These are phyloP conservation scores for Drosera spatulata DNA, from an alignment of 179 eudicot genomes.

Conservation along the genomic window DNA sequence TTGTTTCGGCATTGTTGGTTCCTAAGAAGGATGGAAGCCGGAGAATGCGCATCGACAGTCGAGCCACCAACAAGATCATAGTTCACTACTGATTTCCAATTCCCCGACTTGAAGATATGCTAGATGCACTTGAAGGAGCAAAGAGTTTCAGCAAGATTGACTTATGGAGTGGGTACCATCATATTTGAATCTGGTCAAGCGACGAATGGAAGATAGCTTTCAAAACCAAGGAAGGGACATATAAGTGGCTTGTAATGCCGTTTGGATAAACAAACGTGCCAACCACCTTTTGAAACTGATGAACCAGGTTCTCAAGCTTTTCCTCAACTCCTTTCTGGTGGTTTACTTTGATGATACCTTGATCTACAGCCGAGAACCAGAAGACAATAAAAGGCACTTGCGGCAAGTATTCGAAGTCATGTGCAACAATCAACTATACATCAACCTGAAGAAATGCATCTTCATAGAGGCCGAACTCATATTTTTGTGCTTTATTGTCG, in stretches of 20 bases:
- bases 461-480: no score
- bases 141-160: not conserved
- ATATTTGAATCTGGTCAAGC: no score
- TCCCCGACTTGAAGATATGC: not conserved
- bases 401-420: not conserved
- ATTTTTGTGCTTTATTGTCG: not conserved
- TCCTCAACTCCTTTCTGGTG: not conserved
- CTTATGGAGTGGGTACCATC: not conserved
- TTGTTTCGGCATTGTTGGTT: not conserved
- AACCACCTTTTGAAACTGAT: no score
- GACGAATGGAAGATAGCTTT: no score
- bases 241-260: not conserved
- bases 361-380: not conserved
- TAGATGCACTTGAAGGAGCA: not conserved
- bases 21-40: not conserved
- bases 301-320: no score
- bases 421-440: not conserved
- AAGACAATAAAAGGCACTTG: not conserved
- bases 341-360: no score
- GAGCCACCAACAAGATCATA: not conserved
- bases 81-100: not conserved
- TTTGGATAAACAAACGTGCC: not conserved
- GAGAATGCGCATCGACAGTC: not conserved
- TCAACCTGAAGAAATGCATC: not conserved
- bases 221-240: not conserved